A percentile compares a stretch with the other conserved stretches of the same genome.
Conservation (phyloP, 108 stramenopile species). For the Cyclotella sp. region DNA sequence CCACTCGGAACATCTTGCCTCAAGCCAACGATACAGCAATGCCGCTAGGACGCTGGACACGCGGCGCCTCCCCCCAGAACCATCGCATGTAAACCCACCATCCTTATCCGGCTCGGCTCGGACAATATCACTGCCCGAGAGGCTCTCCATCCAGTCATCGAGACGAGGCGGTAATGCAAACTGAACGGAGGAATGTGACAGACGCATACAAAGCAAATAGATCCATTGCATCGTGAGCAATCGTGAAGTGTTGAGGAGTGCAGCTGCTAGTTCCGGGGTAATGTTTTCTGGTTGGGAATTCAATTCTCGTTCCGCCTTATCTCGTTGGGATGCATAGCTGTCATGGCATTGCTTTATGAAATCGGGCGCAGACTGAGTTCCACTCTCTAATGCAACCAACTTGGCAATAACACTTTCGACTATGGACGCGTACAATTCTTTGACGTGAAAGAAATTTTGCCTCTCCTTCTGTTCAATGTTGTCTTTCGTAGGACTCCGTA, state of each 20-base stretch:
- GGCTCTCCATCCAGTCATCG: slow-evolving; percentile 32
- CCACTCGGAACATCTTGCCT: slow-evolving; percentile 75
- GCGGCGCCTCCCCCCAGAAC: slow-evolving; percentile 61
- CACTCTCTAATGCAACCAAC: too few relatives aligned
- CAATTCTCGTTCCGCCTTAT: slow-evolving; percentile 4
- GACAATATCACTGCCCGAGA: background rate
- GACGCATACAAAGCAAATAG: slow-evolving; percentile 33
- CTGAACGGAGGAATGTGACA: slow-evolving; percentile 5
- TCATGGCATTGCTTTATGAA: slow-evolving; percentile 17
- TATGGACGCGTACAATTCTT: slow-evolving; percentile 2
- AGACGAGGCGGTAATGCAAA: slow-evolving; percentile 32
- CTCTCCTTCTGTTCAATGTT: slow-evolving; percentile 19
- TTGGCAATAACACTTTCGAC: slow-evolving; percentile 23
- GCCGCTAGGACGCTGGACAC: slow-evolving; percentile 60
- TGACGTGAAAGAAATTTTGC: slow-evolving; percentile 13
- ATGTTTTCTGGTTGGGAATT: slow-evolving; percentile 1
- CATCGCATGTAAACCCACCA: slow-evolving; percentile 20
- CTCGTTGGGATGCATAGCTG: background rate
- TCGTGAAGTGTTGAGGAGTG: slow-evolving; percentile 23
- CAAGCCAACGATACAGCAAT: slow-evolving; percentile 71
- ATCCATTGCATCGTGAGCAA: slow-evolving; percentile 40
- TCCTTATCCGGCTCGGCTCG: background rate
- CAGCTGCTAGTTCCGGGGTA: slow-evolving; percentile 8
- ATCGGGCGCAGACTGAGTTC: slow-evolving; percentile 3
- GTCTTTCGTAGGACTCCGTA: slow-evolving; percentile 7